A percentile compares a stretch with the other conserved stretches of the same genome.
Conservation (phyloP, 2,329 filamentous ascomycete genomes). For the Hymenoscyphus repandus region DNA sequence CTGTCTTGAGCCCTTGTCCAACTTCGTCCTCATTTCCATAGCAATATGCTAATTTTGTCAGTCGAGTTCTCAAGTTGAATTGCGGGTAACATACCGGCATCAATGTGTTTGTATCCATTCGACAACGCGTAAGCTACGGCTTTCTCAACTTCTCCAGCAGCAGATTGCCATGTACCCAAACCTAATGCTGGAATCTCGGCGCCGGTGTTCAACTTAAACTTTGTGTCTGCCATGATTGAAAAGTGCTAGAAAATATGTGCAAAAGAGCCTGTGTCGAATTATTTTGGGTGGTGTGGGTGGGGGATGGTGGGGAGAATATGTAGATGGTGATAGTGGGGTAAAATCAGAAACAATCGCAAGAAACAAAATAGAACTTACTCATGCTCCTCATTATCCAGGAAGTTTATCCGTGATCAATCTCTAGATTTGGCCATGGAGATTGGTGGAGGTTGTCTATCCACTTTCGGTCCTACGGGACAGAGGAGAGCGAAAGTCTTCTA, state of each 20-base stretch:
- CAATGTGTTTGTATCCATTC: slow-evolving; percentile 49
- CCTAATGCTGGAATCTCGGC: slow-evolving; percentile 37
- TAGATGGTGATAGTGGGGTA: background rate
- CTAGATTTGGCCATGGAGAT: too few species aligned
- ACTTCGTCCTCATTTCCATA: slow-evolving; percentile 82
- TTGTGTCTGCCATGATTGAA: slow-evolving; percentile 24
- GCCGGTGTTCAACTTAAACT: slow-evolving; percentile 34
- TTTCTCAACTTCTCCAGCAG: slow-evolving; percentile 38
- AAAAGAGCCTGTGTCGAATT: background rate
- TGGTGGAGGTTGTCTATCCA: too few species aligned
- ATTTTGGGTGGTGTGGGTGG: too few species aligned
- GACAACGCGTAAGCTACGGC: slow-evolving; percentile 36
- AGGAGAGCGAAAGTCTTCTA: too few species aligned
- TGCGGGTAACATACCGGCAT: slow-evolving; percentile 25
- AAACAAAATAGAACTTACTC: background rate
- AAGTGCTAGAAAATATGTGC: background rate
- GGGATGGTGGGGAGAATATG: background rate
- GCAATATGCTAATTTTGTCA: slow-evolving; percentile 58
- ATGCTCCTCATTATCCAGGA: too few species aligned
- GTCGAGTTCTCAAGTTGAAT: slow-evolving; percentile 5
- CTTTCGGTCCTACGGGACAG: too few species aligned
- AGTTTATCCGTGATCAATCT: too few species aligned
- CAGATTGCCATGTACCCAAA: slow-evolving; percentile 41
- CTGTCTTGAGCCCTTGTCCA: slow-evolving; percentile 61
- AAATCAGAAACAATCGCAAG: background rate